Percentiles rank a stretch among this genome's conserved stretches.
Conservation (phyloP, 139 green algal genomes). For the Yamagishiella unicocca region DNA sequence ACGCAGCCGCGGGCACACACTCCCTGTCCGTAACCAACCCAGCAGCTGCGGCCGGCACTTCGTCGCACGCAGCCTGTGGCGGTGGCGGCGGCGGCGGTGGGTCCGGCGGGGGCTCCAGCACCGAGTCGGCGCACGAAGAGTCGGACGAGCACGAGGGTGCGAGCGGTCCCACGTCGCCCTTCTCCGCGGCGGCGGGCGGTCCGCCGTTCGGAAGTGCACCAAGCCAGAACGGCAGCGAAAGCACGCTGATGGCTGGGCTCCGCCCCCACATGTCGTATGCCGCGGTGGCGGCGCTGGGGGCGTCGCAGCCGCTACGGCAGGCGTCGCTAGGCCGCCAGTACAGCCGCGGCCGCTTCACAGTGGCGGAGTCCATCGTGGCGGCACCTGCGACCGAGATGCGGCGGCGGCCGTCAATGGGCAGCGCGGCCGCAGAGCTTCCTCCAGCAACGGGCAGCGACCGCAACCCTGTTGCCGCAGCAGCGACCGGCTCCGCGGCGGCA, state of each 20-base stretch:
- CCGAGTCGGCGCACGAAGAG: not conserved
- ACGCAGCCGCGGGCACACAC: not conserved
- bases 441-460: no score
- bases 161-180: constrained; percentile 11
- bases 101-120: not conserved
- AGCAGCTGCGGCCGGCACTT: not conserved
- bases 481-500: no score
- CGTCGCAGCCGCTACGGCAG: not conserved
- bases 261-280: not conserved
- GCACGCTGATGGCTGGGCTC: no score
- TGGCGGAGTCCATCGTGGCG: constrained; percentile 31
- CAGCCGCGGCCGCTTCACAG: constrained; percentile 32
- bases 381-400: not conserved
- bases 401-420: not conserved
- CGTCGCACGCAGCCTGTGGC: not conserved
- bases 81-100: not conserved
- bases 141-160: constrained; percentile 30
- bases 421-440: no score
- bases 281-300: not conserved
- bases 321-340: constrained; percentile 10
- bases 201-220: no score
- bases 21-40: constrained; percentile 26
- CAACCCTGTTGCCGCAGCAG: no score
- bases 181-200: not conserved
- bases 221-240: not conserved